Percentiles rank a stretch among this genome's conserved stretches.
Conservation (phyloP, 139 green algal genomes). For the Chlorella sp. region DNA sequence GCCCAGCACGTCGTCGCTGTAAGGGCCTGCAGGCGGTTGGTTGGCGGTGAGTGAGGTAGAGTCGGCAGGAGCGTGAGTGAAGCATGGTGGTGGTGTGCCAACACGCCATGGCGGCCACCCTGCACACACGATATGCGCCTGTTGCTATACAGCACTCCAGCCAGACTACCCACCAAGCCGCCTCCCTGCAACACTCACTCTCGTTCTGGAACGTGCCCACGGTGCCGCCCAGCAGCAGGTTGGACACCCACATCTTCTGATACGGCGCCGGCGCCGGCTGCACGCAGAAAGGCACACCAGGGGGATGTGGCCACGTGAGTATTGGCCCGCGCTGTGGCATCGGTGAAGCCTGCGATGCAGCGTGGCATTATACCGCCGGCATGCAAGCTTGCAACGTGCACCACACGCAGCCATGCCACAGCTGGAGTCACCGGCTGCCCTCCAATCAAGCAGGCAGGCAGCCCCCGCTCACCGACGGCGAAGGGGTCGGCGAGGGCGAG, state of each 20-base stretch:
- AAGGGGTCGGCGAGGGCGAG: neutral
- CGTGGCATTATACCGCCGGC: neutral
- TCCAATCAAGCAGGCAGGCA: too few species aligned
- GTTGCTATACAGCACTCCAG: too few species aligned
- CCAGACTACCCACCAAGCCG: too few species aligned
- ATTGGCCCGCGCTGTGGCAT: too few species aligned
- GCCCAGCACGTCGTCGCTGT: neutral
- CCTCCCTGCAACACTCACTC: neutral
- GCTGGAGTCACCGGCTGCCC: too few species aligned
- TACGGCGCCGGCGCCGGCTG: neutral
- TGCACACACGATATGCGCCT: too few species aligned
- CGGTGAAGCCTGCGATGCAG: too few species aligned
- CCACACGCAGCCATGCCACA: neutral
- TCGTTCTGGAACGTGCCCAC: neutral
- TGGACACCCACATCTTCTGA: neutral
- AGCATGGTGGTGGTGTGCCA: too few species aligned
- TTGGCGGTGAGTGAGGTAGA: neutral
- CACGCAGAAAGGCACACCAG: neutral
- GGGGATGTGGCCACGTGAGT: neutral
- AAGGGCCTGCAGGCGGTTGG: neutral
- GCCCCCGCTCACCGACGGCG: neutral
- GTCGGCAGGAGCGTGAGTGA: neutral
- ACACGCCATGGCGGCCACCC: too few species aligned
- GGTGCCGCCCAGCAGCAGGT: conserved; percentile 20
- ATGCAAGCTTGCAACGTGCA: neutral